Conservation (phyloP, 169 alveolate species). For the Prorocentrum cordatum region DNA sequence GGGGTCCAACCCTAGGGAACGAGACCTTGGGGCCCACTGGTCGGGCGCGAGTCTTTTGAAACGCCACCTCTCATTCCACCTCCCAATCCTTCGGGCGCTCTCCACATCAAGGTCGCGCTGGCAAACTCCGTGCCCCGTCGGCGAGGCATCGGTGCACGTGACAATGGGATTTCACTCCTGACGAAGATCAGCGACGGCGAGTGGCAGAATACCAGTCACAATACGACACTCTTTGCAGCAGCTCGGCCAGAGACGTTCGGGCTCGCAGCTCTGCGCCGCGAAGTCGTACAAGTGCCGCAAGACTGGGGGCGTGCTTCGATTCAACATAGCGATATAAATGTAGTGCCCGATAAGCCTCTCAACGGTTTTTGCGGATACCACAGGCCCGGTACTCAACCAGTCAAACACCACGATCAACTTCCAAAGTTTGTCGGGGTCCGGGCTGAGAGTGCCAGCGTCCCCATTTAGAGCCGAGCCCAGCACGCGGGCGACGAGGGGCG, state of each 20-base stretch:
- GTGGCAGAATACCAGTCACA: background rate
- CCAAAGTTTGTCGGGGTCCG: background rate
- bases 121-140: too few species aligned
- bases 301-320: background rate
- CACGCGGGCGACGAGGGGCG: background rate
- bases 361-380: too few species aligned
- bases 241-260: background rate
- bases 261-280: background rate
- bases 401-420: background rate
- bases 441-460: background rate
- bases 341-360: too few species aligned
- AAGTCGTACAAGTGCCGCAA: background rate
- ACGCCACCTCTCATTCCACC: too few species aligned
- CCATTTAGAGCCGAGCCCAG: background rate
- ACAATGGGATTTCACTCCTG: background rate
- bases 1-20: too few species aligned
- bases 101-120: too few species aligned
- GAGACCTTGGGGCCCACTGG: too few species aligned
- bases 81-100: too few species aligned
- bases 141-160: background rate
- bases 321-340: background rate
- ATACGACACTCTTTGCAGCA: background rate
- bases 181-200: background rate
- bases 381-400: too few species aligned
- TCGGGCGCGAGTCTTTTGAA: too few species aligned